These are phyloP conservation scores for Aureobasidium melanogenum DNA, from an alignment of 2,329 filamentous ascomycete genomes.

Conservation along the genomic window DNA sequence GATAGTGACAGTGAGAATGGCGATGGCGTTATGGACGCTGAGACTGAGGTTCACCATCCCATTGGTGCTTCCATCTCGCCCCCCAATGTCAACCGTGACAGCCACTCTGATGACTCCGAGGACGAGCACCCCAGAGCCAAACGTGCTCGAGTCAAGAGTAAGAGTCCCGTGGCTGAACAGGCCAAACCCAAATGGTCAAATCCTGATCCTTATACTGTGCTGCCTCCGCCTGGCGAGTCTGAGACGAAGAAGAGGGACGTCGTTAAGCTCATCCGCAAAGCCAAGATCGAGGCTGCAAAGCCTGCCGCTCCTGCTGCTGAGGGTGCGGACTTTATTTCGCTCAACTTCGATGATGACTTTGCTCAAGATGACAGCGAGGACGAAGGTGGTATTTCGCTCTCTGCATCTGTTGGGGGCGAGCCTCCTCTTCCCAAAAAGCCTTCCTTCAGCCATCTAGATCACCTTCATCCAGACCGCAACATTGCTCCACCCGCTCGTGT, in stretches of 20 bases:
- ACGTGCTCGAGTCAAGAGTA: slow-evolving; percentile 20
- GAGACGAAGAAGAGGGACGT: slow-evolving; percentile 74
- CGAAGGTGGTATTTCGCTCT: slow-evolving; percentile 25
- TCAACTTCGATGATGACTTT: slow-evolving; percentile 54
- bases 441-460: slow-evolving; percentile 27
- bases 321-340: slow-evolving; percentile 81
- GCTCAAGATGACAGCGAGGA: slow-evolving; percentile 18
- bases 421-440: background rate
- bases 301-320: slow-evolving; percentile 26
- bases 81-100: background rate
- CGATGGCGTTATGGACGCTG: slow-evolving; percentile 20
- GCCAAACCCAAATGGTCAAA: slow-evolving; percentile 79
- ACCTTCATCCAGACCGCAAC: slow-evolving; percentile 19
- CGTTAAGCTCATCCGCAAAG: slow-evolving; percentile 85
- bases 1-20: slow-evolving; percentile 28
- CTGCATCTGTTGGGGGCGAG: background rate
- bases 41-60: background rate
- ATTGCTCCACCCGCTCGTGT: background rate
- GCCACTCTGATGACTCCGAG: slow-evolving; percentile 15
- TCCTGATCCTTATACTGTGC: slow-evolving; percentile 81
- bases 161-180: slow-evolving; percentile 16
- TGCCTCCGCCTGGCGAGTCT: slow-evolving; percentile 69
- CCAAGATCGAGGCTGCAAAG: slow-evolving; percentile 58
- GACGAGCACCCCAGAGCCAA: slow-evolving; percentile 22
- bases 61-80: background rate